Evolutionary conservation across 2,329 filamentous ascomycete species (phyloP).

Genomic region (Penicillium sp.): DNA sequence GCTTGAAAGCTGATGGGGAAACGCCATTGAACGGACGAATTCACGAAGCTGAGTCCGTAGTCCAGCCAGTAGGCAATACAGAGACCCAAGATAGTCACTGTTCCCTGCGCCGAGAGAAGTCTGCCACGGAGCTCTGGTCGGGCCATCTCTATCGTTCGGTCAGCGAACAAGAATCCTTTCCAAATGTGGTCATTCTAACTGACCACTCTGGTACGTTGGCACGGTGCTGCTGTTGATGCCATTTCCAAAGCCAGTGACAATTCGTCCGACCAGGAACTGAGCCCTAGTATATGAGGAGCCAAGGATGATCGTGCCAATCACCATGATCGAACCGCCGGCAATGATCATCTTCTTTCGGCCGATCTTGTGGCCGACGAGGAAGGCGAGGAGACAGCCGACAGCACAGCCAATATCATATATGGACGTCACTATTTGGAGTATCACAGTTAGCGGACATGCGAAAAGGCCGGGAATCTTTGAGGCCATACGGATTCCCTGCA

Average conservation of each 20-base stretch:
- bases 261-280: constrained; percentile 48
- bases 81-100: constrained; percentile 47
- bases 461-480: neutral
- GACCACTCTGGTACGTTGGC: constrained; percentile 22
- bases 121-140: constrained; percentile 19
- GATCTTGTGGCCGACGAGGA: constrained; percentile 42
- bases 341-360: constrained; percentile 47
- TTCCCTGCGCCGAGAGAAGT: constrained; percentile 22
- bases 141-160: constrained; percentile 13
- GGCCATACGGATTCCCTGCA: constrained; percentile 35
- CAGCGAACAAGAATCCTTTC: neutral
- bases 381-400: constrained; percentile 30
- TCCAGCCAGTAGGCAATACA: constrained; percentile 52
- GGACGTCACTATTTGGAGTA: constrained; percentile 18
- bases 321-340: constrained; percentile 43
- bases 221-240: constrained; percentile 25
- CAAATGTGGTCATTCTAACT: neutral
- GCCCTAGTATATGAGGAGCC: constrained; percentile 39
- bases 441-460: neutral
- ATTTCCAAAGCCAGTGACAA: constrained; percentile 46
- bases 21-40: constrained; percentile 41
- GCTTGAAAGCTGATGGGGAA: constrained; percentile 46
- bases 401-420: constrained; percentile 35
- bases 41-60: constrained; percentile 33
- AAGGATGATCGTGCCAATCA: constrained; percentile 46